A percentile compares a stretch with the other conserved stretches of the same genome.
Conservation (phyloP, 129 eudicot genomes). For the Saposhnikovia divaricata region DNA sequence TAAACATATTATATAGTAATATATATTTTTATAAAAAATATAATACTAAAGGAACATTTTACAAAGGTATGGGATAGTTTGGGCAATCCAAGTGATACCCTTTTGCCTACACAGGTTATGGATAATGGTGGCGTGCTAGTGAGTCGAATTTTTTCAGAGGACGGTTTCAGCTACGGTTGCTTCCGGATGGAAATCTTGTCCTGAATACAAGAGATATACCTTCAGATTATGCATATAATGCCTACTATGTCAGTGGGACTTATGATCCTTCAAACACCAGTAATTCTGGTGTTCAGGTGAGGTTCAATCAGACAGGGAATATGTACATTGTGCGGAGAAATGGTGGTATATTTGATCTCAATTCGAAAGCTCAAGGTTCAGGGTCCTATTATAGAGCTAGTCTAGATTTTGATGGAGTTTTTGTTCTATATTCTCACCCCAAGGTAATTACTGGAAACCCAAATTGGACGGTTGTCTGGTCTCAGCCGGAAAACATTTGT, state of each 20-base stretch:
- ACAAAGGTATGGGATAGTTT: constrained; percentile 50
- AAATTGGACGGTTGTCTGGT: constrained; percentile 31
- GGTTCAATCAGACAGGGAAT: constrained; percentile 26
- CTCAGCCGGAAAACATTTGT: constrained; percentile 36
- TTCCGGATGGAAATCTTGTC: constrained; percentile 41
- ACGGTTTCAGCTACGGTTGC: constrained; percentile 34
- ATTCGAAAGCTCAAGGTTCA: constrained; percentile 6
- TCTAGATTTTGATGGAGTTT: constrained; percentile 49
- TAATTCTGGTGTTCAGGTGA: constrained; percentile 23
- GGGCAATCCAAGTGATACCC: constrained; percentile 38
- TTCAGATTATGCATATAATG: not conserved
- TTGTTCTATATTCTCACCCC: constrained; percentile 36
- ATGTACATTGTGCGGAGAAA: constrained; percentile 31
- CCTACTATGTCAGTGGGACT: constrained; percentile 30
- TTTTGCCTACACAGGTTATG: constrained; percentile 53
- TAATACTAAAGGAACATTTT: too few relatives aligned
- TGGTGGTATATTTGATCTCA: constrained; percentile 22
- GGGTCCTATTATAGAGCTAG: constrained; percentile 44
- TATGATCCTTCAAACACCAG: constrained; percentile 5
- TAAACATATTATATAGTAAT: too few relatives aligned
- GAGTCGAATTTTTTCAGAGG: constrained; percentile 43
- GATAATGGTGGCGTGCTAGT: constrained; percentile 18
- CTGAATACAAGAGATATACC: constrained; percentile 24
- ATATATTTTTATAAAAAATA: too few relatives aligned
- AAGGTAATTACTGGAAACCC: constrained; percentile 20